Evolutionary conservation across 2,329 filamentous ascomycete species (phyloP), one percentile per base, ranked within the genome.

Genomic region (Colletotrichum phormii): DNA sequence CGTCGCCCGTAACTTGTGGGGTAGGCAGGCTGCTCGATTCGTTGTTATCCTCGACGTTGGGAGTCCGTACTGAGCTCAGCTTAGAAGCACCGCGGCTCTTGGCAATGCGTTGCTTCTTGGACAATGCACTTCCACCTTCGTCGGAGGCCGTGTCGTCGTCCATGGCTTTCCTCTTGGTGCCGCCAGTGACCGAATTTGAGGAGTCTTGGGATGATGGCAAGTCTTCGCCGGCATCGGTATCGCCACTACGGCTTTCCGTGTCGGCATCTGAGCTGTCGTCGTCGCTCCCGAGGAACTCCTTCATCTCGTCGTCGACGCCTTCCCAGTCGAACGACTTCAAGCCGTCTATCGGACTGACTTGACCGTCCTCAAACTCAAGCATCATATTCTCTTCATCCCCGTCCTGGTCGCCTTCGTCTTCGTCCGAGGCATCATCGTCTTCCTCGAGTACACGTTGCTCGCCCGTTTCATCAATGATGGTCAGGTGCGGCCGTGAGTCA

Each of bases 291-390:
- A 97, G 83, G 76, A 97, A 95, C 58, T 94, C 94, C 15, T 89
- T 90, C 11, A 97, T 84, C 78, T 97, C 95, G 71, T 93, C 91
- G 75, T 95, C 91, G 1, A 89, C 88, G 11, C 84, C 86, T 5
- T 85, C 88, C 86, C 91, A 92, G 78, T 94, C 88, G 67, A 92
- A 90, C 15, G 84, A 82, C 70, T 87, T 86, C 4, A 91, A 80
- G 64, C 87, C 87, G 64, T 91, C 88, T 73, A 91, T 88, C 2
- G 89, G 89, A 22, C 81, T 86, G 60, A 57, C 76, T 5, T 86
- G 85, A 57, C 79, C 85, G 61, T 88, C 86, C 11, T 81, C 81
- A 13, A 88, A 80, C 0, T 88, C 87, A 0, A 88, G 88, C 72
- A 88, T 83, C 57, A 88, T 81, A 33, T 88, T 85, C 7, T 86